Base-by-base conservation (phyloP, 192 early-diverging fungal genomes). In the Linnemannia exigua region DNA sequence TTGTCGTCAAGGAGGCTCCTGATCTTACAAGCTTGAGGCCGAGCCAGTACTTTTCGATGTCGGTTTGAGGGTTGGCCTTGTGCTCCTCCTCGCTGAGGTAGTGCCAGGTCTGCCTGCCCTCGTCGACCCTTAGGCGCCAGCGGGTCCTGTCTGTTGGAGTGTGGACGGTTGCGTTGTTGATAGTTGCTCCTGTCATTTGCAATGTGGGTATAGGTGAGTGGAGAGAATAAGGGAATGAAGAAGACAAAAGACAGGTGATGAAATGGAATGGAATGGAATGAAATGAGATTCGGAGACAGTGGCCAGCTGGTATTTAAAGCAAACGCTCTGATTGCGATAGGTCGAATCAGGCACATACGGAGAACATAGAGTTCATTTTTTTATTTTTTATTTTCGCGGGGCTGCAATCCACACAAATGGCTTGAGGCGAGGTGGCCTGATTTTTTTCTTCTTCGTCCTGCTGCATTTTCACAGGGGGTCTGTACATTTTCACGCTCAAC, bases 31-130 rank as follows among this genome's bases (percentile, higher is more conserved):
- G 87, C 2, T 91, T 84, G 16, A 96, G 81, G 31, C 95, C 97
- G 37, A 99, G 94, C 95, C 96, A 97, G 91, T 99, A 99, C 76
- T 93, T 93, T 69, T 99, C 98, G 50, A 88, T 78, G 71, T 90
- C 91, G 12, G 93, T 94, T 82, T 98, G 97, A 50, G 96, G 96
- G 88, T 94, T 92, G 52, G 80, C 75, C 35, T 87, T 77, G 58
- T 80, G 63, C 70, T 92, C 90, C 35, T 89, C 89, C 33, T 90
- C 87, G 33, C 87, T 89, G 61, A 96, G 86, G 77, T 98, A 98
- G 87, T 96, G 93, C 98, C 98, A 99, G 31, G 91, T 95, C 82
- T 99, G 98, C 19, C 94, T 92, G 17, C 98, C 98, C 67, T 96
- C 93, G 68, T 95, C 94, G 19, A 94, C 95, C 37, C 90, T 87